Base-by-base conservation (phyloP, 805 yeast genomes). In the Ogataea methanolica region DNA sequence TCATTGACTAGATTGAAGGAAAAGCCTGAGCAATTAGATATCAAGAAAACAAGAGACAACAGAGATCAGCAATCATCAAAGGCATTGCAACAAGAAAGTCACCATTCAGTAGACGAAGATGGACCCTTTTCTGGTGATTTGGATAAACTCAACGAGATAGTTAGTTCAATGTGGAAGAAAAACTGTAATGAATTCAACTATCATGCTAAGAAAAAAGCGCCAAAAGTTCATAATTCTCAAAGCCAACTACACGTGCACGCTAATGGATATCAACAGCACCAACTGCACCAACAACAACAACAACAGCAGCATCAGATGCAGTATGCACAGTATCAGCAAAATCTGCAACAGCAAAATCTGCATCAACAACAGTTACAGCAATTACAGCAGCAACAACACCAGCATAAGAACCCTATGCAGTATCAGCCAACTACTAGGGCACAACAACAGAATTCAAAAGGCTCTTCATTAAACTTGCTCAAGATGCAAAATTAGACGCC, bases 1-100 rank as follows among this genome's bases (percentile, higher is more conserved):
- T 77, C 88, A 2, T 63, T 88, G 31, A 71, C 74, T 39, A 68
- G 94, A 50, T 57, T 78, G 5, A 72, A 71, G 40, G 57, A 47
- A 19, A 19, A 19, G 14, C 47, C 46, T 7, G 33, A 53, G 2
- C 38, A 48, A 8, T 26, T 54, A 38, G 16, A 41, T 6, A 35
- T 51, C 14, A 49, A 46, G 19, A 57, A 51, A 35, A 42, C 41
- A 1, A 39, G 54, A 33, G 47, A 42, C 14, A 17, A 38, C 9
- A 43, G 44, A 16, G 34, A 43, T 15, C 44, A 42, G 7, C 11
- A 21, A 14, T 16, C 2, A 31, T 39, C 33, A 26, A 26, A 26
- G 12, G 11, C 31, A 26, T 26, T 26, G 11, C 31, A 9, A 26
- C 31, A 26, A 26, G 31, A 26, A 26, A 11, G 31, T 3, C 31